Conservation (phyloP, 768 basidiomycete species). For the Pleurotus citrinopileatus region DNA sequence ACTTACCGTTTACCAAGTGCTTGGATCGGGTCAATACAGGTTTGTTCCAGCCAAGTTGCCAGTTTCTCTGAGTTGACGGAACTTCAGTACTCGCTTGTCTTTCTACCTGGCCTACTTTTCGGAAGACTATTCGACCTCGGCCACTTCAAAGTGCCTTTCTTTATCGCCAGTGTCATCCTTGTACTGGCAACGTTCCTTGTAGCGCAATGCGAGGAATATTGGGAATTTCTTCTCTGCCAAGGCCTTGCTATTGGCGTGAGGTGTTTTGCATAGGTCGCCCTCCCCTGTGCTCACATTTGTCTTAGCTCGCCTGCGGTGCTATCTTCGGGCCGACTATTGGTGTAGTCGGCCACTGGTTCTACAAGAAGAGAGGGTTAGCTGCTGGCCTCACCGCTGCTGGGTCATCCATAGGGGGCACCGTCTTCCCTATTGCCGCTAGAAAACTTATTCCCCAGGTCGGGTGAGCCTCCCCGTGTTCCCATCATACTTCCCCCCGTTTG, state of each 20-base stretch:
- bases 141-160: slow-evolving; percentile 45
- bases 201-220: slow-evolving; percentile 58
- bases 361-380: slow-evolving; percentile 48
- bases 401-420: slow-evolving; percentile 57
- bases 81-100: slow-evolving; percentile 43
- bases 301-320: slow-evolving; percentile 33
- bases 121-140: slow-evolving; percentile 66
- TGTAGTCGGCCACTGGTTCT: slow-evolving; percentile 65
- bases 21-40: slow-evolving; percentile 31
- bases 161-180: slow-evolving; percentile 40
- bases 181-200: slow-evolving; percentile 49
- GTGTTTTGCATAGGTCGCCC: slow-evolving; percentile 5
- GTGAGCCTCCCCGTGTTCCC: slow-evolving; percentile 39
- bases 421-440: slow-evolving; percentile 58
- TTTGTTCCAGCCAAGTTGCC: not conserved
- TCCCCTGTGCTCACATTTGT: not conserved
- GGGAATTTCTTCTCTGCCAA: slow-evolving; percentile 67
- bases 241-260: slow-evolving; percentile 56
- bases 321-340: slow-evolving; percentile 50
- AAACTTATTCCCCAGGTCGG: slow-evolving; percentile 52
- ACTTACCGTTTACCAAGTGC: slow-evolving; percentile 19
- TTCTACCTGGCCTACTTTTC: slow-evolving; percentile 46
- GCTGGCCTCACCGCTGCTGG: slow-evolving; percentile 54
- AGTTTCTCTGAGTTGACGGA: not conserved
- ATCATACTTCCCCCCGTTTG: not conserved